phyloP scores from a whole-genome alignment of 2,329 filamentous ascomycete species.

The Colletotrichum sp. region DNA sequence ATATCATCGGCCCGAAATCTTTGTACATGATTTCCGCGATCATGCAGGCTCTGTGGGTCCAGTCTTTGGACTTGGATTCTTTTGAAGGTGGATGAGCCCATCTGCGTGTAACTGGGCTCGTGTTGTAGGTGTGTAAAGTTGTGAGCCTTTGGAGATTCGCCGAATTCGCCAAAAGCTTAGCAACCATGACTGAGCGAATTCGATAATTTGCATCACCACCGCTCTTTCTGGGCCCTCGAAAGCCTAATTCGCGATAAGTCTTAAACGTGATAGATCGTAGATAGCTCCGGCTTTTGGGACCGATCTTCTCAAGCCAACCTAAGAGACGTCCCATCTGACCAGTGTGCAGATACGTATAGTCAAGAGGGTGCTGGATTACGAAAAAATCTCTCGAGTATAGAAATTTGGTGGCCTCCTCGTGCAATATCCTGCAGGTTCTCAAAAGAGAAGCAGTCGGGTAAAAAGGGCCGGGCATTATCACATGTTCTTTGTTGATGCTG shows the following conservation, averaged over 20 bases:
- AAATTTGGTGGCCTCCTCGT: background rate
- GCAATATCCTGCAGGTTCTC: background rate
- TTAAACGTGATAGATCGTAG: background rate
- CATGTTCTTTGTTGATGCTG: background rate
- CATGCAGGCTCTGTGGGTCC: background rate
- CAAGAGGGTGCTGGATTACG: background rate
- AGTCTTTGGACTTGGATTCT: background rate
- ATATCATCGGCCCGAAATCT: background rate
- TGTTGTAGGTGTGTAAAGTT: background rate
- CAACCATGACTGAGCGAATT: background rate
- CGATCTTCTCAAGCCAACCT: background rate
- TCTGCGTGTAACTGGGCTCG: accelerated
- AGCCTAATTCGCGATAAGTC: background rate
- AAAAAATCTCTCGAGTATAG: background rate
- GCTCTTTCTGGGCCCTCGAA: accelerated
- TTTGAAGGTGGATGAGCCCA: background rate
- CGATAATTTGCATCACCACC: background rate
- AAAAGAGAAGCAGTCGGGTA: background rate
- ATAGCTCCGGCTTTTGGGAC: background rate
- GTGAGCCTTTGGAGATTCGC: background rate
- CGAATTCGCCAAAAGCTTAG: background rate
- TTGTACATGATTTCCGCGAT: background rate
- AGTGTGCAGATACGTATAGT: accelerated
- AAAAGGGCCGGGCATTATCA: no score
- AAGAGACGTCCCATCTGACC: background rate